Percentiles rank a stretch among this genome's conserved stretches.
phyloP scores from a whole-genome alignment of 2,329 filamentous ascomycete species.

The Aspergillus brunneoviolaceus region DNA sequence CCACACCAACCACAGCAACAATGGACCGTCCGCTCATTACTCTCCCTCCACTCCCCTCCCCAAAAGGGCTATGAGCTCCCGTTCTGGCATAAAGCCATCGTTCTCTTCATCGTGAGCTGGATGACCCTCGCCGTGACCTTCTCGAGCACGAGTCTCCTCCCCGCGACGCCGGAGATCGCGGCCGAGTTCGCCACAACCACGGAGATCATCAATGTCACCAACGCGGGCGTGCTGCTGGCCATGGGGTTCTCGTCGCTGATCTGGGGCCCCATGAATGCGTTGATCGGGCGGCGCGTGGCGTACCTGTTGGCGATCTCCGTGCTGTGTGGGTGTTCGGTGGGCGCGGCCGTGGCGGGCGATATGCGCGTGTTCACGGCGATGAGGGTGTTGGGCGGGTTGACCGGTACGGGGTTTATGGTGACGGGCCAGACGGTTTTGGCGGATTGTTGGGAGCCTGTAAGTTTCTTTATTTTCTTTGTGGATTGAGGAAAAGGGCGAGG shows the following conservation, averaged over 20 bases:
- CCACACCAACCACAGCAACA: not conserved
- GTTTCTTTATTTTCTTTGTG: not conserved
- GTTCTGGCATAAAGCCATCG: conserved; percentile 41
- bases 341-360: conserved; percentile 32
- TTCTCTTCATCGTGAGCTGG: conserved; percentile 45
- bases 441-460: conserved; percentile 41
- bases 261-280: conserved; percentile 33
- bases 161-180: conserved; percentile 43
- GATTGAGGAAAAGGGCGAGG: not conserved
- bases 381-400: conserved; percentile 36
- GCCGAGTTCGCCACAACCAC: conserved; percentile 36
- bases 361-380: conserved; percentile 38
- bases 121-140: conserved; percentile 44
- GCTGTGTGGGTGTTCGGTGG: conserved; percentile 32
- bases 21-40: not conserved
- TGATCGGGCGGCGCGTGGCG: conserved; percentile 32
- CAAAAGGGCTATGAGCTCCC: conserved; percentile 27
- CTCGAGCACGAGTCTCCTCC: conserved; percentile 44
- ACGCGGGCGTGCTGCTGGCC: conserved; percentile 38
- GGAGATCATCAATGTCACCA: conserved; percentile 38
- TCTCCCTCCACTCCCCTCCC: not conserved
- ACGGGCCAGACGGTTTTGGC: conserved; percentile 41
- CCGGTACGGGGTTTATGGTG: conserved; percentile 43
- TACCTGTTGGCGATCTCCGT: conserved; percentile 38
- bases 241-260: conserved; percentile 42